A percentile compares a stretch with the other conserved stretches of the same genome.
Evolutionary conservation across 495 filamentous ascomycete genomes (phyloP).

Genomic region (Hyaloscypha hepaticicola): DNA sequence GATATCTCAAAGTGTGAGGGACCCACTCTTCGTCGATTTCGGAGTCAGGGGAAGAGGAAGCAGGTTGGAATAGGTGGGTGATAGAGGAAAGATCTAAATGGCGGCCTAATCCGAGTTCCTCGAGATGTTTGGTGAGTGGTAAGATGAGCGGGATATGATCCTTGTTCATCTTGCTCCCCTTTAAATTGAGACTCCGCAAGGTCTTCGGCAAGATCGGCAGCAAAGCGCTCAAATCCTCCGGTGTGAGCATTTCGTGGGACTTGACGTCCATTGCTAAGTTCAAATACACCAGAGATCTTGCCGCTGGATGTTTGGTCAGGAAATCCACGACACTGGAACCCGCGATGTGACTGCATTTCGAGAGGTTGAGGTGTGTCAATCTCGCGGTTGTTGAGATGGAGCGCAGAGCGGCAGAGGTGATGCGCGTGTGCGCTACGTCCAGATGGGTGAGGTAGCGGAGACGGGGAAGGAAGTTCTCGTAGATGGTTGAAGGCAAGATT

Average conservation of each 20-base stretch:
- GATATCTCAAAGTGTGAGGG: conserved; percentile 68
- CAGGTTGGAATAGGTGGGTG: conserved; percentile 48
- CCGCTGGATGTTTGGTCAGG: conserved; percentile 69
- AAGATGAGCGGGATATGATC: conserved; percentile 63
- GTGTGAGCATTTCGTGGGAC: conserved; percentile 68
- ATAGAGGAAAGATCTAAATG: conserved; percentile 65
- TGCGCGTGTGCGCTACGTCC: conserved; percentile 75
- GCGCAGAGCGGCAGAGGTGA: conserved; percentile 69
- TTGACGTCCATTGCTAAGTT: conserved; percentile 75
- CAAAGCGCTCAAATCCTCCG: conserved; percentile 61
- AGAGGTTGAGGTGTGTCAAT: conserved; percentile 79
- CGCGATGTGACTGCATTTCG: conserved; percentile 71
- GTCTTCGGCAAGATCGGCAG: conserved; percentile 67
- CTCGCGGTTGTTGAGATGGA: conserved; percentile 69
- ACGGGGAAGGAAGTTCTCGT: conserved; percentile 69
- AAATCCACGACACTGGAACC: conserved; percentile 69
- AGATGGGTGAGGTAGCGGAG: conserved; percentile 72
- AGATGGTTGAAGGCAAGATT: conserved; percentile 64
- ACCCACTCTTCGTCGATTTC: conserved; percentile 44
- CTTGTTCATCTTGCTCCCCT: conserved; percentile 66
- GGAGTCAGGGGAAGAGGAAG: conserved; percentile 31
- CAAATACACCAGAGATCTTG: conserved; percentile 64
- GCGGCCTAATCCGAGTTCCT: conserved; percentile 75
- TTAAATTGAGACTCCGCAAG: conserved; percentile 74
- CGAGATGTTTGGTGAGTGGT: conserved; percentile 74